phyloP scores from a whole-genome alignment of 2,329 filamentous ascomycete species.

The Colletotrichum navitas region DNA sequence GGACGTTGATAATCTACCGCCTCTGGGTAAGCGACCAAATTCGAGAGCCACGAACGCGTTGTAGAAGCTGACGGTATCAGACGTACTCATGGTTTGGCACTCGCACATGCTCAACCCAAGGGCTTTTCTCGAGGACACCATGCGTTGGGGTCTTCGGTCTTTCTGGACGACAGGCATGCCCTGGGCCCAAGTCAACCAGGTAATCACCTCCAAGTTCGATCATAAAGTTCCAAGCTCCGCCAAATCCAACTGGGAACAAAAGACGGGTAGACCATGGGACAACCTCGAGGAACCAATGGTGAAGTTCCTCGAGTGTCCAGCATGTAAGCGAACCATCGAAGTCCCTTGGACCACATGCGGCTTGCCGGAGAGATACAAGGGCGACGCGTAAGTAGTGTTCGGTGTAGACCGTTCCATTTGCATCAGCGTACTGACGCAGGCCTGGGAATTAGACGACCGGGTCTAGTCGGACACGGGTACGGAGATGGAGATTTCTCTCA shows the following conservation, averaged over 20 bases:
- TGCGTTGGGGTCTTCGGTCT: constrained; percentile 67
- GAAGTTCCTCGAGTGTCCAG: constrained; percentile 68
- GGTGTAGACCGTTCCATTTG: rapidly evolving
- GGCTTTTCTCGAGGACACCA: constrained; percentile 79
- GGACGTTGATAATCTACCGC: constrained; percentile 63
- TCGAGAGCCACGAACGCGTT: background rate
- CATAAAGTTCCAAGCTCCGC: constrained; percentile 63
- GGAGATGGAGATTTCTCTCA: constrained; percentile 68
- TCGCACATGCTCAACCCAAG: constrained; percentile 83
- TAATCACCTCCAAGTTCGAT: constrained; percentile 70
- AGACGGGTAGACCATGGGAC: constrained; percentile 69
- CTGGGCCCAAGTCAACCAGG: constrained; percentile 69
- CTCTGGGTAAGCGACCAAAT: constrained; percentile 63
- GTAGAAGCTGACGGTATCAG: constrained; percentile 52
- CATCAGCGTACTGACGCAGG: rapidly evolving
- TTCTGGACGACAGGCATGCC: constrained; percentile 75
- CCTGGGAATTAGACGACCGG: constrained; percentile 36
- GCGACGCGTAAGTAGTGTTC: constrained; percentile 45
- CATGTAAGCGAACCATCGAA: constrained; percentile 57
- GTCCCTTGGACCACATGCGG: constrained; percentile 73
- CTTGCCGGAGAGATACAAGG: constrained; percentile 47
- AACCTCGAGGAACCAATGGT: constrained; percentile 64
- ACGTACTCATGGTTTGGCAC: constrained; percentile 86
- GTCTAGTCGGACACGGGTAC: constrained; percentile 67
- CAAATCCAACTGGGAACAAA: constrained; percentile 59